Conservation (phyloP, 1,139 yeast genomes). For the Candida tetrigidarum region DNA sequence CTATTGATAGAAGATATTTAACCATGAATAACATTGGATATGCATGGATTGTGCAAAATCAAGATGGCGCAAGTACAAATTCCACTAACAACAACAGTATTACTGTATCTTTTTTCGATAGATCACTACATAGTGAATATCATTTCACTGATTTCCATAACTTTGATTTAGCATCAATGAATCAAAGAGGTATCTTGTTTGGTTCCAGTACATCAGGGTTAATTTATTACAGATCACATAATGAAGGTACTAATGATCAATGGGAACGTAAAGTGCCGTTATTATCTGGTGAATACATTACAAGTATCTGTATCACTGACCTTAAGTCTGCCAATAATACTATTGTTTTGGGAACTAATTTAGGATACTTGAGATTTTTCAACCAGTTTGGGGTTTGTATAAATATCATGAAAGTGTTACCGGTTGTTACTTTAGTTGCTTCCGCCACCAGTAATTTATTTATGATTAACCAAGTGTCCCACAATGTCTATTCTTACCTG, state of each 20-base stretch:
- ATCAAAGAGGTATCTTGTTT: constrained; percentile 65
- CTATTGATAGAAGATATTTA: constrained; percentile 65
- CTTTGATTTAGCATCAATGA: constrained; percentile 78
- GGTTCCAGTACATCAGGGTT: constrained; percentile 48
- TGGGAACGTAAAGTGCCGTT: constrained; percentile 50
- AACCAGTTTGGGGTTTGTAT: constrained; percentile 46
- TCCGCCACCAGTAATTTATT: constrained; percentile 37
- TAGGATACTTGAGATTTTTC: constrained; percentile 46
- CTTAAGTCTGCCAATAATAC: constrained; percentile 29
- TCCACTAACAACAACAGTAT: constrained; percentile 55
- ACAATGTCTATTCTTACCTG: constrained; percentile 38
- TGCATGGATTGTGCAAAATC: constrained; percentile 72
- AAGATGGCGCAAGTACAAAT: constrained; percentile 16
- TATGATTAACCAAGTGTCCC: constrained; percentile 34
- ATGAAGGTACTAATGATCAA: constrained; percentile 46
- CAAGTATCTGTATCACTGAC: constrained; percentile 36
- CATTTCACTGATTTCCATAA: constrained; percentile 79
- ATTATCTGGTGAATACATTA: constrained; percentile 36
- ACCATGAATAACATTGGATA: constrained; percentile 84
- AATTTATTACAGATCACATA: constrained; percentile 46
- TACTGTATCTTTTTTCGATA: constrained; percentile 86
- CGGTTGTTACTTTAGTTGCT: constrained; percentile 42
- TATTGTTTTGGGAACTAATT: constrained; percentile 45
- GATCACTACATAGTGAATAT: constrained; percentile 77
- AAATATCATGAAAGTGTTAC: constrained; percentile 41